Conservation (phyloP, 306 rosid species). For the Oemleria cerasiformis region DNA sequence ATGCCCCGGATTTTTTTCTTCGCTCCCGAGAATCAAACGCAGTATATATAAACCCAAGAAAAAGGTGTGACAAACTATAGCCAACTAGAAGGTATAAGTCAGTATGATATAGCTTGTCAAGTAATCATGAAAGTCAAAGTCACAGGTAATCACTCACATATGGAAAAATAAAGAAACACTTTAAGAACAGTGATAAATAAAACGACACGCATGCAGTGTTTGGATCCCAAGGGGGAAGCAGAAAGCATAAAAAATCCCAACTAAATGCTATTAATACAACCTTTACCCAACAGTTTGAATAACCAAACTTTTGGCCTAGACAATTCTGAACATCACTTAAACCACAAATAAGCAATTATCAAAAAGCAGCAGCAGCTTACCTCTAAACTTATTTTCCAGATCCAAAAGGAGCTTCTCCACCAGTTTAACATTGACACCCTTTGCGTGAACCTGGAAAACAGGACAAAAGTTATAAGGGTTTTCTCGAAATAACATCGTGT, state of each 20-base stretch:
- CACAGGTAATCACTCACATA: not conserved
- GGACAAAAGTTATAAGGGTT: not conserved
- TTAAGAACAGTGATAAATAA: not conserved
- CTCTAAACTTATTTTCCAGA: constrained; percentile 62
- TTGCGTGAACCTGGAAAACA: constrained; percentile 73
- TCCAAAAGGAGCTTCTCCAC: constrained; percentile 64
- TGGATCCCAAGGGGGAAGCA: not conserved
- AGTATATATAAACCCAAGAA: constrained; percentile 7
- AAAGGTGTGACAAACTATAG: not conserved
- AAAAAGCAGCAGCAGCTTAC: constrained; percentile 33
- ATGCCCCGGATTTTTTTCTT: not conserved
- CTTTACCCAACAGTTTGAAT: not conserved
- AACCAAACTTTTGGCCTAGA: constrained; percentile 2
- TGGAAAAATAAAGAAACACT: not conserved
- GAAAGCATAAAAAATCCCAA: not conserved
- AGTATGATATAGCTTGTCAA: not conserved
- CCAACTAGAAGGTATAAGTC: not conserved
- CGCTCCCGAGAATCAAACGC: not conserved
- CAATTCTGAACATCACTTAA: constrained; percentile 8
- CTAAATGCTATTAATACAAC: not conserved
- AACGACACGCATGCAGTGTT: not conserved
- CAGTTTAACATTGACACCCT: constrained; percentile 58
- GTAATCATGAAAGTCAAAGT: not conserved
- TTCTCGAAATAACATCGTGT: not conserved
- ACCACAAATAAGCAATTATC: not conserved